Conservation (phyloP, 176 grass and related monocot species). For the Raddia distichophylla region DNA sequence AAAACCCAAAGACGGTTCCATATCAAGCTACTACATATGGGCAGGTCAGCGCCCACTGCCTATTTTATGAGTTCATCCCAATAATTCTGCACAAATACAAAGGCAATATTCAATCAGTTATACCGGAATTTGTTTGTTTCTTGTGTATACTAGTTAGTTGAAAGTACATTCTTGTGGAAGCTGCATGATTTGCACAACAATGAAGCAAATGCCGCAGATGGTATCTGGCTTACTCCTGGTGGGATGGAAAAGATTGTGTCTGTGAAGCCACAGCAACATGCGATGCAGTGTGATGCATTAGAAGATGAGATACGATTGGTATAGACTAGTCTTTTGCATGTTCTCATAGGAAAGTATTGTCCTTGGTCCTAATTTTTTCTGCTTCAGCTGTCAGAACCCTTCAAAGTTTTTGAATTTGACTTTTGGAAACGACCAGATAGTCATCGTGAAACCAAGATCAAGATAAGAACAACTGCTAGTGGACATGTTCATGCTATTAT, state of each 20-base stretch:
- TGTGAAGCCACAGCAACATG: constrained; percentile 77
- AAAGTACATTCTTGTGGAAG: constrained; percentile 81
- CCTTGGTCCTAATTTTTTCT: constrained; percentile 46
- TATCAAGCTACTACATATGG: constrained; percentile 83
- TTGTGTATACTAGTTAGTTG: constrained; percentile 66
- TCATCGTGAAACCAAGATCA: constrained; percentile 64
- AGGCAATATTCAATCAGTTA: constrained; percentile 34
- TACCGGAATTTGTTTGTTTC: constrained; percentile 38
- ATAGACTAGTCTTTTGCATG: constrained; percentile 22
- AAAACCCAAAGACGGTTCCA: constrained; percentile 72
- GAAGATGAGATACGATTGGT: constrained; percentile 77
- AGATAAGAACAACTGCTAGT: constrained; percentile 56
- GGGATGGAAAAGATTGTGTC: constrained; percentile 54
- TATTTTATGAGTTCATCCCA: constrained; percentile 15
- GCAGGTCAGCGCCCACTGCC: constrained; percentile 42
- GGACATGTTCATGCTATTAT: constrained; percentile 80
- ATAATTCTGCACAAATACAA: background rate
- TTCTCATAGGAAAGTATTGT: constrained; percentile 31
- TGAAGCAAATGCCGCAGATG: constrained; percentile 73
- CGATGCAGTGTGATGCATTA: constrained; percentile 85
- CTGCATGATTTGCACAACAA: constrained; percentile 81
- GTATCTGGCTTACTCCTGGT: constrained; percentile 64
- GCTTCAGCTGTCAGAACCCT: constrained; percentile 91
- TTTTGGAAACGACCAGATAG: constrained; percentile 90
- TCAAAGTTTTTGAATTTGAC: constrained; percentile 98